Conservation (phyloP, 2,329 filamentous ascomycete species). For the Botrytis fragariae region DNA sequence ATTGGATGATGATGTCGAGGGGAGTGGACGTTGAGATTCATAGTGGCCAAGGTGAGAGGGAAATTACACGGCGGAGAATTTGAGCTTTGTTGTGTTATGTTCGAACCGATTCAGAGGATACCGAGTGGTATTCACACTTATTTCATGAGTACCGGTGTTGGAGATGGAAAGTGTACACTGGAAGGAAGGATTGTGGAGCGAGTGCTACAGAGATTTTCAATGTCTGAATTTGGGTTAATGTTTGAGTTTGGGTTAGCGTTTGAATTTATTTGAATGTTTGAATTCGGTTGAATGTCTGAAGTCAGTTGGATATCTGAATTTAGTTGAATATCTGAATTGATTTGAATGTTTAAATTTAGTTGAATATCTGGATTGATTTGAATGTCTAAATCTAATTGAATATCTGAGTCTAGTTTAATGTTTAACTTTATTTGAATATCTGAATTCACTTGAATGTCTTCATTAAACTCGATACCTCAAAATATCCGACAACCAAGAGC, state of each 20-base stretch:
- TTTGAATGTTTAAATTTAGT: neutral
- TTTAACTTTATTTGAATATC: neutral
- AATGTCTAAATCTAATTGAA: too few species aligned
- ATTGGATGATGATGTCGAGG: neutral
- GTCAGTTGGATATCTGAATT: too few species aligned
- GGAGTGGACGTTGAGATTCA: neutral
- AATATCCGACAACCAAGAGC: neutral
- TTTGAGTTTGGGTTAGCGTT: neutral
- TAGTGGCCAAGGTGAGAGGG: neutral
- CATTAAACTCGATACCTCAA: neutral
- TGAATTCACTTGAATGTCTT: neutral
- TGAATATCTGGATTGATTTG: neutral
- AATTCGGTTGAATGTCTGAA: too few species aligned
- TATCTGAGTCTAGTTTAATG: neutral
- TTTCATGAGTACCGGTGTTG: neutral
- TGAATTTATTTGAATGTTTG: neutral
- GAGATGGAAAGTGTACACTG: neutral
- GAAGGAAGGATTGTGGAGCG: neutral
- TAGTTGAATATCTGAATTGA: neutral
- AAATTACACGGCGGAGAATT: neutral
- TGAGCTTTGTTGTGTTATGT: neutral
- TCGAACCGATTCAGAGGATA: neutral
- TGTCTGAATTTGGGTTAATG: too few species aligned
- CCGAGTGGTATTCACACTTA: neutral
- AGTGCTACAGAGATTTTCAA: too few species aligned